Conservation (phyloP, 371 early-diverging fungal genomes). For the Coemansia sp. region DNA sequence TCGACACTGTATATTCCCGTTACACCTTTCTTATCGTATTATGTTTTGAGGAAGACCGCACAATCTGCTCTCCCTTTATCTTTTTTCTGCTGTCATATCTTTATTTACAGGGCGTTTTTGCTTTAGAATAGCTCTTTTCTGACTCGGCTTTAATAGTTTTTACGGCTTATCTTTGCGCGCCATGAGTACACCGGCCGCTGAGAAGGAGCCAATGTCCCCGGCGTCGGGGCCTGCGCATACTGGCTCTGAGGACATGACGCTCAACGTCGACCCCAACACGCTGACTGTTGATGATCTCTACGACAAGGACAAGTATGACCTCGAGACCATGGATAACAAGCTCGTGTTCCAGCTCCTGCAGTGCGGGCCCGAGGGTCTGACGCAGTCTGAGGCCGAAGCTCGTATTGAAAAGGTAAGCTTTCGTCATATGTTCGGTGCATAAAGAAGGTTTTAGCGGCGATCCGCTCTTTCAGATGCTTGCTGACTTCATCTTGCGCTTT, state of each 20-base stretch:
- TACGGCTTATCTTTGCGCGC: not conserved
- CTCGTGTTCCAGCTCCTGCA: constrained; percentile 65
- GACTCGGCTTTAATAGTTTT: not conserved
- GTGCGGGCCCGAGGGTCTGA: constrained; percentile 61
- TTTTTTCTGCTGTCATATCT: not conserved
- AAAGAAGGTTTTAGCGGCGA: no score
- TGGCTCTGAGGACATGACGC: constrained; percentile 41
- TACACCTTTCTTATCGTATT: constrained; percentile 1
- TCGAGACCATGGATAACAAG: constrained; percentile 73
- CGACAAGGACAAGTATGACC: constrained; percentile 77
- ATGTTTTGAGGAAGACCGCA: constrained; percentile 5
- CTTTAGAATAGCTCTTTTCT: not conserved
- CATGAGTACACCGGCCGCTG: constrained; percentile 30
- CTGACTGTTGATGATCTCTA: constrained; percentile 72
- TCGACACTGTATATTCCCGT: constrained; percentile 9
- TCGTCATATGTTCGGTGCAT: no score
- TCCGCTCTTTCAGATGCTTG: not conserved
- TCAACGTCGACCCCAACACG: constrained; percentile 59
- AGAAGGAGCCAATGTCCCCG: constrained; percentile 36
- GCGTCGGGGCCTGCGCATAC: constrained; percentile 4
- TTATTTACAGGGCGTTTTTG: not conserved
- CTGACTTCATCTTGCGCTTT: not conserved
- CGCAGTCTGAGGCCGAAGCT: constrained; percentile 59
- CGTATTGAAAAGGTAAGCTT: constrained; percentile 60
- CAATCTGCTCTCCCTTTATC: not conserved